Evolutionary conservation across 768 basidiomycete species (phyloP).

Genomic region (Obba rivulosa): DNA sequence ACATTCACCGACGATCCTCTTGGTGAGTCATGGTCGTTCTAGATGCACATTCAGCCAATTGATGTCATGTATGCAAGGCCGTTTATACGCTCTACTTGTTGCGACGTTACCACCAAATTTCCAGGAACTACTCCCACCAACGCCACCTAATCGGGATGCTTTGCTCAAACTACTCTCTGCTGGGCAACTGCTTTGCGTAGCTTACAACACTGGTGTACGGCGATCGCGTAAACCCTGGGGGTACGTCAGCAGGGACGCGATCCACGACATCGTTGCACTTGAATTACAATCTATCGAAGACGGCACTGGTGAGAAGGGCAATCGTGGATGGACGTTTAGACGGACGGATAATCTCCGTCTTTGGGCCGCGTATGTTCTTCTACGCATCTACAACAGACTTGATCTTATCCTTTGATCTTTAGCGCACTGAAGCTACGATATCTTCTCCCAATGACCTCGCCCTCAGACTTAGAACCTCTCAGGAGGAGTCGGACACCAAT

Average conservation of each 20-base stretch:
- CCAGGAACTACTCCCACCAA: conserved; percentile 31
- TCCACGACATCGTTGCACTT: conserved; percentile 74
- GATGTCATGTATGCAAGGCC: conserved; percentile 36
- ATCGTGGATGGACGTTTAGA: conserved; percentile 78
- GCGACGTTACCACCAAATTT: conserved; percentile 56
- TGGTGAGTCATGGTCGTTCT: conserved; percentile 36
- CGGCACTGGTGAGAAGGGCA: conserved; percentile 34
- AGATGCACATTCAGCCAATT: not conserved
- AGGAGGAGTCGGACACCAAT: conserved; percentile 11
- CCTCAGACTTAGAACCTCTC: conserved; percentile 29
- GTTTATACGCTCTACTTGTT: conserved; percentile 56
- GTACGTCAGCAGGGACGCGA: conserved; percentile 67
- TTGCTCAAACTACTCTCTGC: conserved; percentile 60
- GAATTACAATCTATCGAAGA: conserved; percentile 39
- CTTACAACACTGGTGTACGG: conserved; percentile 79
- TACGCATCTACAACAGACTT: not conserved
- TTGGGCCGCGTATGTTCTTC: conserved; percentile 70
- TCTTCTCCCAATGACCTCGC: conserved; percentile 60
- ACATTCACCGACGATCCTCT: conserved; percentile 51
- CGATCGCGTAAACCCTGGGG: conserved; percentile 85
- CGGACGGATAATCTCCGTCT: conserved; percentile 80
- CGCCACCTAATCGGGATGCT: conserved; percentile 24
- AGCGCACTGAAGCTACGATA: conserved; percentile 85
- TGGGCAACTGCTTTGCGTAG: conserved; percentile 74
- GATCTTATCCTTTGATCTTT: not conserved